phyloP scores from a whole-genome alignment of 495 filamentous ascomycete genomes.

The Opeltia flavorubescens region DNA sequence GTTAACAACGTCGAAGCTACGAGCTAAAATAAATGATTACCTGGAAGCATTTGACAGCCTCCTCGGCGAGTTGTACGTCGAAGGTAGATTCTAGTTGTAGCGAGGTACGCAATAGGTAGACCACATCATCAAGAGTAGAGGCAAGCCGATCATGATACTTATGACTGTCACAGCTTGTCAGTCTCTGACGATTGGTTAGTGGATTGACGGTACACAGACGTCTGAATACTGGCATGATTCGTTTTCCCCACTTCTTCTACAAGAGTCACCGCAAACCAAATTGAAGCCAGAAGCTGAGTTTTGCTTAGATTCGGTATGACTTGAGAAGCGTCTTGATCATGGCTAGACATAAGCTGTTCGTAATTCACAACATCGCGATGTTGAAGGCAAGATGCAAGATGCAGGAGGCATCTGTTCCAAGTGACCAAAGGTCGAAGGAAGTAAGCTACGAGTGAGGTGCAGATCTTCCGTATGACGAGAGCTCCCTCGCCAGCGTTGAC shows the following conservation, averaged over 20 bases:
- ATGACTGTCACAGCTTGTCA: conserved; percentile 16
- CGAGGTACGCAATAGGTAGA: conserved; percentile 30
- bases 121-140: conserved; percentile 36
- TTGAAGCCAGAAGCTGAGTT: conserved; percentile 39
- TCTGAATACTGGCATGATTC: conserved; percentile 40
- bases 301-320: conserved; percentile 38
- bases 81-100: conserved; percentile 21
- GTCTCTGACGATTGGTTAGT: conserved; percentile 8
- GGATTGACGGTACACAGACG: conserved; percentile 24
- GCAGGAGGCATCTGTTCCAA: conserved; percentile 56
- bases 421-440: conserved; percentile 56
- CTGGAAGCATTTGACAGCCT: conserved; percentile 47
- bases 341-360: conserved; percentile 22
- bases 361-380: conserved; percentile 31
- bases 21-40: conserved; percentile 20
- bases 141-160: conserved; percentile 36
- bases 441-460: conserved; percentile 64
- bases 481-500: conserved; percentile 42
- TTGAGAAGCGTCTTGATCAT: conserved; percentile 18
- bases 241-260: conserved; percentile 64
- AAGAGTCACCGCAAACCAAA: conserved; percentile 61
- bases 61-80: conserved; percentile 20
- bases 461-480: conserved; percentile 70
- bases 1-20: not conserved
- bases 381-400: conserved; percentile 50